Evolutionary conservation across 495 filamentous ascomycete species (phyloP), one percentile per base, ranked within the genome.

Genomic region (Mytilinidion resinicola): DNA sequence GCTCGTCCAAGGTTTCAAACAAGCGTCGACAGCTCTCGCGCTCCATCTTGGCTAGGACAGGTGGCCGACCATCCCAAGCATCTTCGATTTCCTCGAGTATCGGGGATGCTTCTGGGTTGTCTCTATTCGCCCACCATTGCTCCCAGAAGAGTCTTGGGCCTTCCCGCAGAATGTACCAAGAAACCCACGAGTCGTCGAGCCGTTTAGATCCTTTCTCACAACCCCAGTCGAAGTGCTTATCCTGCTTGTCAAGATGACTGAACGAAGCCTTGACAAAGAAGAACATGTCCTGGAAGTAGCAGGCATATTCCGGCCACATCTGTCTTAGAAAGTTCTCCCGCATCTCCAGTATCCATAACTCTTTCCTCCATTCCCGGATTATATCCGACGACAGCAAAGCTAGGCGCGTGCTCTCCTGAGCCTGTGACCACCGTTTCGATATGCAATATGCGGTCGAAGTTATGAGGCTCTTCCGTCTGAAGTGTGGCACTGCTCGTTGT

Each of bases 1-100:
- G 25, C 3, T 30, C 12, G 39, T 42, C 39, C 12, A 42, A 14
- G 1, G 39, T 42, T 4, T 42, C 72, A 76, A 42, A 14, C 8
- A 42, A 17, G 17, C 39, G 39, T 17, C 11, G 11, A 9, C 39
- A 42, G 39, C 39, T 42, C 39, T 42, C 39, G 3, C 39, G 11
- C 39, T 42, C 39, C 39, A 42, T 42, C 39, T 42, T 42, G 12
- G 17, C 39, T 8, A 42, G 4, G 12, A 42, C 12, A 17, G 39
- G 17, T 14, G 39, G 17, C 9, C 39, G 39, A 17, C 39, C 39
- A 42, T 12, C 39, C 39, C 39, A 42, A 42, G 39, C 39, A 42
- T 17, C 39, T 42, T 42, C 17, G 39, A 42, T 42, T 42, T 17
- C 12, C 11, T 42, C 39, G 39, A 42, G 39, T 12, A 42, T 42